Evolutionary conservation across 2,329 filamentous ascomycete species (phyloP), one percentile per base, ranked within the genome.

Genomic region (Diaporthe sp.): DNA sequence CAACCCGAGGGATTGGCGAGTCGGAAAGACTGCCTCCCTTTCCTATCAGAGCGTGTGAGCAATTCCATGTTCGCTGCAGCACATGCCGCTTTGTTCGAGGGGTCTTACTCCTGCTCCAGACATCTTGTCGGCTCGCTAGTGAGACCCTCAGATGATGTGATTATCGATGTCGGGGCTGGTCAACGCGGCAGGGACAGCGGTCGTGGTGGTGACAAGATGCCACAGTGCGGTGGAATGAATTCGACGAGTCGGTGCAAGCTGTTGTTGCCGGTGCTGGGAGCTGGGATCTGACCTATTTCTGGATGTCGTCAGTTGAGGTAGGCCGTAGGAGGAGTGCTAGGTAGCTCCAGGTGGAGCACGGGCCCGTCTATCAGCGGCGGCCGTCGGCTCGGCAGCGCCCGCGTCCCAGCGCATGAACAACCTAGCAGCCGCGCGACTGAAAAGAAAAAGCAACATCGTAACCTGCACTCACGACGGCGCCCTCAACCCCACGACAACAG

Each of bases 1-100:
- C 83, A 97, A 86, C 79, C 95, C 96, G 86, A 99, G 89, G 84
- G 95, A 98, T 89, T 99, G 97, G 82, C 97, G 95, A 83, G 97
- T 99, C 82, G 97, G 95, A 87, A 99, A 99, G 87, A 99, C 96
- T 82, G 96, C 91, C 87, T 99, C 97, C 85, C 97, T 92, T 85
- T 96, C 95, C 96, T 98, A 55, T 74, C 19, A 28, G 22, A 31
- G 22, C 39, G 68, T 67, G 73, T 77, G 58, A 77, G 75, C 74
- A 72, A 57, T 13, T 72, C 39, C 37, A 19, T 53, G 7, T 65
- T 46, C 34, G 37, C n/a, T 46, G 53, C 44, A 34, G 71, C 72
- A 55, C 34, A 55, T 28, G 34, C 49, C 17, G 65, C 15, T n/a
- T 22, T 25, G 31, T 55, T 42, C n/a, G 49, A 69, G 72, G 76